phyloP scores from a whole-genome alignment of 2,329 filamentous ascomycete genomes.

The Hawksworthiomyces lignivorus region DNA sequence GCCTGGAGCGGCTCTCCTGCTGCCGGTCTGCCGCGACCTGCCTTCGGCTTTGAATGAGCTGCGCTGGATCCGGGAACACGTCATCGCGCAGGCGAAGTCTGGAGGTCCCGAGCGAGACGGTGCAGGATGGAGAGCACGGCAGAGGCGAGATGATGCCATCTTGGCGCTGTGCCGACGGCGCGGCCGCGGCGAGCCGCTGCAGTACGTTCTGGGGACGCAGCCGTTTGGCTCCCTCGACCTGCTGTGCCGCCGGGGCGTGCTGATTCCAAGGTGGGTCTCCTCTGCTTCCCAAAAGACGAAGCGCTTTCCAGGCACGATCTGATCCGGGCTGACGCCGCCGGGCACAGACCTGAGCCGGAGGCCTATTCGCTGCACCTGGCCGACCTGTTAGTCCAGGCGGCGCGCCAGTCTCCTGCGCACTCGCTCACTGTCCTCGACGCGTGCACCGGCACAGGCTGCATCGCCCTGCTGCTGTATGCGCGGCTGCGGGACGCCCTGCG shows the following conservation, averaged over 20 bases:
- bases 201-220: slow-evolving; percentile 83
- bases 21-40: slow-evolving; percentile 57
- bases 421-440: slow-evolving; percentile 66
- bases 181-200: slow-evolving; percentile 64
- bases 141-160: slow-evolving; percentile 21
- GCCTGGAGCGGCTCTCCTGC: slow-evolving; percentile 49
- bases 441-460: slow-evolving; percentile 88
- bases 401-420: background rate
- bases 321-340: background rate
- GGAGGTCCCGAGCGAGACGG: background rate
- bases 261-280: slow-evolving; percentile 64
- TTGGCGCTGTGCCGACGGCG: slow-evolving; percentile 39
- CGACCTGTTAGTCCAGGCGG: slow-evolving; percentile 14
- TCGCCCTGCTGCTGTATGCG: slow-evolving; percentile 65
- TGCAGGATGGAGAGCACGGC: background rate
- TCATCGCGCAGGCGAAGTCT: slow-evolving; percentile 16
- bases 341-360: slow-evolving; percentile 58
- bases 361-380: slow-evolving; percentile 54
- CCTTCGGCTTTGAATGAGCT: slow-evolving; percentile 60
- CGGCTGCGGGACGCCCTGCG: slow-evolving; percentile 36
- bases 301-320: background rate
- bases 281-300: too few species aligned
- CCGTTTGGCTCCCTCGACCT: slow-evolving; percentile 83
- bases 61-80: slow-evolving; percentile 62
- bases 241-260: slow-evolving; percentile 63